Conservation (phyloP, 345 rosid genomes). For the Brassica incana region DNA sequence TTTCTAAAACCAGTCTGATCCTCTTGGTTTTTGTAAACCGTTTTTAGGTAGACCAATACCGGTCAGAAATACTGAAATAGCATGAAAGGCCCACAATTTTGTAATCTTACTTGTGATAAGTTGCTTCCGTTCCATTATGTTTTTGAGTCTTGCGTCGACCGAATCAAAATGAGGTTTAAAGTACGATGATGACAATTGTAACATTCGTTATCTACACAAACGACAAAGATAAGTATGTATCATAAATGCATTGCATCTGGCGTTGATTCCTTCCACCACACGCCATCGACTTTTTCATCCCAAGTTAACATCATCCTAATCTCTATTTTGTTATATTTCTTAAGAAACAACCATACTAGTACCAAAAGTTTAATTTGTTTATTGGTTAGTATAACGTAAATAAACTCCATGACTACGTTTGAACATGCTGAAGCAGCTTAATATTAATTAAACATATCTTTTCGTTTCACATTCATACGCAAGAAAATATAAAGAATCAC, state of each 20-base stretch:
- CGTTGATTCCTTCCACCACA: constrained; percentile 29
- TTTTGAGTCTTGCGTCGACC: constrained; percentile 31
- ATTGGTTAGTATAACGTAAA: constrained; percentile 14
- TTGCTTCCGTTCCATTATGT: neutral
- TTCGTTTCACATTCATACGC: constrained; percentile 24
- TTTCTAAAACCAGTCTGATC: neutral
- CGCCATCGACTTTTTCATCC: constrained; percentile 29
- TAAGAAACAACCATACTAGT: neutral
- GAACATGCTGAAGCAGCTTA: constrained; percentile 20
- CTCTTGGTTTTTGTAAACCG: constrained; percentile 7
- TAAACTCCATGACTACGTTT: constrained; percentile 15
- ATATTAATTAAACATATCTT: constrained; percentile 26
- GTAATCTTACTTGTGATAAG: neutral
- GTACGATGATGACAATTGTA: constrained; percentile 32
- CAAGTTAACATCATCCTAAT: constrained; percentile 24
- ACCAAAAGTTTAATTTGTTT: constrained; percentile 4
- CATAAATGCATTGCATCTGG: constrained; percentile 35
- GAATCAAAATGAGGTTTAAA: constrained; percentile 22
- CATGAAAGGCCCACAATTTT: neutral
- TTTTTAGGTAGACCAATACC: constrained; percentile 15
- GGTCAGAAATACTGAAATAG: neutral
- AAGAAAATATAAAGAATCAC: constrained; percentile 25
- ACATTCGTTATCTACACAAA: constrained; percentile 31
- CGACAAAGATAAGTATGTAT: constrained; percentile 30
- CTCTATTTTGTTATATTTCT: constrained; percentile 10